phyloP scores from a whole-genome alignment of 192 early-diverging fungal genomes.

The Umbelopsis isabellina region DNA sequence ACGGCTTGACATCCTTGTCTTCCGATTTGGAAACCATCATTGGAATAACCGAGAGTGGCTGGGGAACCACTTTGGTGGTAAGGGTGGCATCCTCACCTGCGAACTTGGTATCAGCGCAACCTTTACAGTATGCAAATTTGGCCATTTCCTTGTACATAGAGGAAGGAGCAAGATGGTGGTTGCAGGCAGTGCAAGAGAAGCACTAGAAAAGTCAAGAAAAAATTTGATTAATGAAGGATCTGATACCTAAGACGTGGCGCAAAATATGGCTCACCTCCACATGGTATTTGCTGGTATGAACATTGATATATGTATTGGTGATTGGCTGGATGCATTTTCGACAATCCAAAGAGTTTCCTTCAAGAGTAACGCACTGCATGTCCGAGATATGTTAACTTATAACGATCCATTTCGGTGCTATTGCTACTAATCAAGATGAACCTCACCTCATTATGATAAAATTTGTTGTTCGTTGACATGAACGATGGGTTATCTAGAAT shows the following conservation, averaged over 20 bases:
- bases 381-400: no score
- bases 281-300: conserved; percentile 27
- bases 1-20: conserved; percentile 22
- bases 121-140: conserved; percentile 25
- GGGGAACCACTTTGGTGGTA: conserved; percentile 28
- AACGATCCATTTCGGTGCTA: not conserved
- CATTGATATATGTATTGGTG: conserved; percentile 16
- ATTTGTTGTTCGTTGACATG: not conserved
- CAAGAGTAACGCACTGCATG: no score
- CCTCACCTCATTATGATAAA: conserved; percentile 5
- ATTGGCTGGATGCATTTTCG: not conserved
- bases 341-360: not conserved
- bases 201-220: conserved; percentile 24
- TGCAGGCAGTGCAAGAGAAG: conserved; percentile 35
- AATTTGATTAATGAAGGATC: not conserved
- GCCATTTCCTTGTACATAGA: conserved; percentile 28
- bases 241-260: not conserved
- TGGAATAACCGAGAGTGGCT: not conserved
- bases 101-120: conserved; percentile 16
- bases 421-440: not conserved
- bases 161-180: conserved; percentile 22
- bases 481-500: conserved; percentile 25
- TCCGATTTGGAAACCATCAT: not conserved
- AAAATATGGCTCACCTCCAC: conserved; percentile 21
- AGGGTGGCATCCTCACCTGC: conserved; percentile 3